Percentiles rank a stretch among this genome's conserved stretches.
Conservation (phyloP, 2,329 filamentous ascomycete genomes). For the Botrytis aclada region DNA sequence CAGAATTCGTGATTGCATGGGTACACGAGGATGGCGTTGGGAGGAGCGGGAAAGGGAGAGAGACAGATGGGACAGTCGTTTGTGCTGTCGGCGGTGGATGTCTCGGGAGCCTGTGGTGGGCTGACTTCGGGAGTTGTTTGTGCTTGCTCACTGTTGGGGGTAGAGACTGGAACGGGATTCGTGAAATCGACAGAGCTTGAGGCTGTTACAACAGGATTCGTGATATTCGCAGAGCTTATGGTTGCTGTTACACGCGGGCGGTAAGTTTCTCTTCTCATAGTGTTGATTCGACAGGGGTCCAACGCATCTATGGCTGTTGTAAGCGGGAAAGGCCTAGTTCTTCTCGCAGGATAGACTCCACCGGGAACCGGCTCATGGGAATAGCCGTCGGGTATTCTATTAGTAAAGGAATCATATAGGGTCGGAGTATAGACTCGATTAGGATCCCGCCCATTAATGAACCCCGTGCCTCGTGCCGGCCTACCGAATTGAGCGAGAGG, state of each 20-base stretch:
- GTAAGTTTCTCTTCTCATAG: neutral
- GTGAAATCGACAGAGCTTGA: neutral
- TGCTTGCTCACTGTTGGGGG: neutral
- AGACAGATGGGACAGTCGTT: neutral
- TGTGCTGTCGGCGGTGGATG: neutral
- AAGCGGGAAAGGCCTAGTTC: neutral
- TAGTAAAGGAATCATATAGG: neutral
- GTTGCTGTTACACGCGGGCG: neutral
- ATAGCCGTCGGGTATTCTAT: too few species aligned
- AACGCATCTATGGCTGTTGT: neutral
- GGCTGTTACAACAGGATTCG: neutral
- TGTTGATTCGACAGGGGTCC: neutral
- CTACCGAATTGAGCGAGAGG: neutral
- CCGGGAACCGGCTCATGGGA: neutral
- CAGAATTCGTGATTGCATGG: conserved; percentile 4
- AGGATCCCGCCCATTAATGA: too few species aligned
- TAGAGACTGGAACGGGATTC: neutral
- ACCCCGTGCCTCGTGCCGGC: neutral
- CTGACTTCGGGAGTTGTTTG: neutral
- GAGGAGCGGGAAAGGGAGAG: neutral
- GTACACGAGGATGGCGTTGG: neutral
- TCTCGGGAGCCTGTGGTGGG: neutral
- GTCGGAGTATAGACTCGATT: neutral
- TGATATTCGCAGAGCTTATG: neutral
- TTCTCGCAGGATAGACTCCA: neutral